Evolutionary conservation across 2,329 filamentous ascomycete genomes (phyloP), one percentile per base, ranked within the genome.

Genomic region (Trichoderma endophyticum): DNA sequence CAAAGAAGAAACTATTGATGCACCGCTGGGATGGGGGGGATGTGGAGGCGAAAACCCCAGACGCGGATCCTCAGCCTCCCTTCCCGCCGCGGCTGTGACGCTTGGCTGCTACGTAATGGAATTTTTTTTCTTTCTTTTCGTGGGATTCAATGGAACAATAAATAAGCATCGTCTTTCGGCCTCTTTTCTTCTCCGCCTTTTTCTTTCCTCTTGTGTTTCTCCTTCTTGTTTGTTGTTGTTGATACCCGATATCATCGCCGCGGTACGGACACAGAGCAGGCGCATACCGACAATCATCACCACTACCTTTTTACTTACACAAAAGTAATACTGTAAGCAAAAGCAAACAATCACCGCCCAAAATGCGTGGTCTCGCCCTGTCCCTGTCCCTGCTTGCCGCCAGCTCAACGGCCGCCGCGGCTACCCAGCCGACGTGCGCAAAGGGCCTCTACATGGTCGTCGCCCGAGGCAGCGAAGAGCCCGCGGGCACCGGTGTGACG

Each of bases 381-480:
- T 71, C 72, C 24, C 11, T 64, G 7, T 63, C 62, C n/a, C 36
- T 73, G 72, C 72, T 73, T 32, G 72, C 72, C 48, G 63, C 70
- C 21, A 61, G 72, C 70, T 61, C 70, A 15, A 61, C 70, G 36
- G 68, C 59, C 30, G 34, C 56, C 11, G 48, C 63, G 34, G 48
- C 67, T n/a, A n/a, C 57, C 60, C 30, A 73, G 57, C 75, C 73
- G 57, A 73, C 73, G 67, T 84, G 82, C 77, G 77, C 78, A 54
- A 74, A 78, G 51, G 81, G 82, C 60, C 76, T 84, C 30, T 81
- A 83, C 78, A 77, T 84, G 67, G 75, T 84, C 71, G 81, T 81
- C 66, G 80, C 82, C 15, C 80, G 83, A 54, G 83, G 82, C 59
- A 83, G 81, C 21, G 72, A 51, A 26, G 83, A 84, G 74, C 60